Conservation (phyloP, 805 yeast species). For the Wickerhamomyces xylosicus region DNA sequence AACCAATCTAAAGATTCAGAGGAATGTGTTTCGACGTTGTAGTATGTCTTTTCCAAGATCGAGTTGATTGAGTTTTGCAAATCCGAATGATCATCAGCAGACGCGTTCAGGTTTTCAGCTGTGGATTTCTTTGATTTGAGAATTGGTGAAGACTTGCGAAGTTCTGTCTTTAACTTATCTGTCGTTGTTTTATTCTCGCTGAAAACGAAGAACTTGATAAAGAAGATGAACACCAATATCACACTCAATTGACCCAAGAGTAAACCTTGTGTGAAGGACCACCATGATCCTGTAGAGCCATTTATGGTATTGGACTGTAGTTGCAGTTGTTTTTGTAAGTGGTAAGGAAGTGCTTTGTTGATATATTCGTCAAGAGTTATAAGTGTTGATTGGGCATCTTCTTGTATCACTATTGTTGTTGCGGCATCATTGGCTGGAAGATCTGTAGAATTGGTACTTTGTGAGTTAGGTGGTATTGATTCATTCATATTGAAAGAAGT, state of each 20-base stretch:
- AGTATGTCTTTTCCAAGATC: conserved; percentile 84
- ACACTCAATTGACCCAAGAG: conserved; percentile 68
- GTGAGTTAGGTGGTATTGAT: no score
- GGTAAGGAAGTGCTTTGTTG: conserved; percentile 24
- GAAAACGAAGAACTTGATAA: conserved; percentile 68
- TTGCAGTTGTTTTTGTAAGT: conserved; percentile 23
- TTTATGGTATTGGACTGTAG: conserved; percentile 10
- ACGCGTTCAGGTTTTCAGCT: background rate
- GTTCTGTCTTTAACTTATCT: conserved; percentile 14
- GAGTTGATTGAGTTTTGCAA: conserved; percentile 23
- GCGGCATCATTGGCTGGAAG: conserved; percentile 1
- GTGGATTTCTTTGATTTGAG: conserved; percentile 13
- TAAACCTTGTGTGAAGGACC: conserved; percentile 76
- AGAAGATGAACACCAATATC: conserved; percentile 47
- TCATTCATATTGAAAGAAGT: no score
- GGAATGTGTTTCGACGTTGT: conserved; percentile 77
- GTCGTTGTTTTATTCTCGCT: conserved; percentile 39
- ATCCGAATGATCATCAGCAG: background rate
- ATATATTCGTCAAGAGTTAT: conserved; percentile 28
- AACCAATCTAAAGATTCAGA: conserved; percentile 96
- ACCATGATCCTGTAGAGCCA: conserved; percentile 17
- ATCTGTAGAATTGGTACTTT: background rate
- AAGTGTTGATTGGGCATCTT: conserved; percentile 17
- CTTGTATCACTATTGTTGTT: conserved; percentile 15
- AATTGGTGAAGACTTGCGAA: conserved; percentile 15